A percentile compares a stretch with the other conserved stretches of the same genome.
Evolutionary conservation across 2,329 filamentous ascomycete genomes (phyloP).

Genomic region (Trichophyton mentagrophytes): DNA sequence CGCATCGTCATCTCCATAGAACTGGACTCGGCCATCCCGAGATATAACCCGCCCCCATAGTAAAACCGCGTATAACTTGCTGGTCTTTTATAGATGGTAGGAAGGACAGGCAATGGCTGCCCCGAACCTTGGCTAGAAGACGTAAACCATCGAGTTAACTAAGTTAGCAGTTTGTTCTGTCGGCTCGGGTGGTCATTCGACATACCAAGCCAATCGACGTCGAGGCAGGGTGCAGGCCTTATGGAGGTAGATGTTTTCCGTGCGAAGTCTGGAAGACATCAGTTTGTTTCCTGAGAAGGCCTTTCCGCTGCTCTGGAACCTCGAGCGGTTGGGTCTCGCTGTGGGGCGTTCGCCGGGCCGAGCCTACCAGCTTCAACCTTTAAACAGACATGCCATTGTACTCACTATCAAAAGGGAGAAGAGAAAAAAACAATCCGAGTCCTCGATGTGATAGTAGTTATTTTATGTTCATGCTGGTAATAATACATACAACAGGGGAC

Average conservation of each 20-base stretch:
- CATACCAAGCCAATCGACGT: background rate
- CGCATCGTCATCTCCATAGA: background rate
- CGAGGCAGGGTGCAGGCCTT: background rate
- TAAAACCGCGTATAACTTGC: background rate
- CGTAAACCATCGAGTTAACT: background rate
- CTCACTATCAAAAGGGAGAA: no score
- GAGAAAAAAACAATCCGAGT: background rate
- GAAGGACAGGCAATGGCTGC: background rate
- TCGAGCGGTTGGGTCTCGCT: background rate
- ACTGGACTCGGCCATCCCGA: background rate
- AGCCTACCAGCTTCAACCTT: background rate
- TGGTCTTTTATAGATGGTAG: background rate
- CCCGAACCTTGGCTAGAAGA: background rate
- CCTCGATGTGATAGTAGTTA: background rate
- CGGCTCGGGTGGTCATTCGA: background rate
- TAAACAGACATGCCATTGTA: background rate
- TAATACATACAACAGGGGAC: background rate
- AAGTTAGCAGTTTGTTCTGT: background rate
- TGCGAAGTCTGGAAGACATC: background rate
- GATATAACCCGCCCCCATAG: background rate
- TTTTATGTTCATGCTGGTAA: background rate
- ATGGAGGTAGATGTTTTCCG: background rate
- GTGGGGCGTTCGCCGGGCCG: background rate
- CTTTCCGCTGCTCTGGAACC: background rate
- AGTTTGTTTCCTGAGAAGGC: no score